phyloP scores from a whole-genome alignment of 225 moss, liverwort and hornwort genomes.

The Pseudisothecium myosuroides region DNA sequence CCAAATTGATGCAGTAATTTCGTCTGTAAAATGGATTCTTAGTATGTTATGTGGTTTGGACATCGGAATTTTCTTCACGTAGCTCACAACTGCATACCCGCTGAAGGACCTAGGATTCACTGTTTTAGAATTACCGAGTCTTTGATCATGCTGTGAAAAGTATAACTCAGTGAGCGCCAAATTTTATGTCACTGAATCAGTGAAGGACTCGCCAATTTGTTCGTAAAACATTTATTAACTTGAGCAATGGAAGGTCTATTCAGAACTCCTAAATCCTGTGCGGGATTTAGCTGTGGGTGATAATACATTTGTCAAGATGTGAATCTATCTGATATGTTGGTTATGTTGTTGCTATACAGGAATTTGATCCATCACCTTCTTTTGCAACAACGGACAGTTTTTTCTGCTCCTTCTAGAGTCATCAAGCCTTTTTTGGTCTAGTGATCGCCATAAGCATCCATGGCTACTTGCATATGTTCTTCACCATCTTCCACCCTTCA shows the following conservation, averaged over 20 bases:
- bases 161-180: neutral
- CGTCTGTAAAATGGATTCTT: neutral
- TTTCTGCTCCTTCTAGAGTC: neutral
- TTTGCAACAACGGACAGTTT: neutral
- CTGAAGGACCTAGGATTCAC: neutral
- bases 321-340: neutral
- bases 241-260: neutral
- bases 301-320: neutral
- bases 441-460: neutral
- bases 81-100: too few relatives aligned
- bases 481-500: slow-evolving; percentile 1
- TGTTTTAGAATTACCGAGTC: neutral
- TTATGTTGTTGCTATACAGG: neutral
- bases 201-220: neutral
- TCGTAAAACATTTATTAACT: neutral
- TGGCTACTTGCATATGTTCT: slow-evolving; percentile 13
- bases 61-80: neutral
- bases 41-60: neutral
- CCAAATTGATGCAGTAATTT: neutral
- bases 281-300: neutral
- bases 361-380: neutral
- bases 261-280: neutral
- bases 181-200: neutral
- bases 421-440: neutral
- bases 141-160: neutral